Evolutionary conservation across 2,329 filamentous ascomycete genomes (phyloP), one percentile per base, ranked within the genome.

Genomic region (Ascochyta viciae-villosae): DNA sequence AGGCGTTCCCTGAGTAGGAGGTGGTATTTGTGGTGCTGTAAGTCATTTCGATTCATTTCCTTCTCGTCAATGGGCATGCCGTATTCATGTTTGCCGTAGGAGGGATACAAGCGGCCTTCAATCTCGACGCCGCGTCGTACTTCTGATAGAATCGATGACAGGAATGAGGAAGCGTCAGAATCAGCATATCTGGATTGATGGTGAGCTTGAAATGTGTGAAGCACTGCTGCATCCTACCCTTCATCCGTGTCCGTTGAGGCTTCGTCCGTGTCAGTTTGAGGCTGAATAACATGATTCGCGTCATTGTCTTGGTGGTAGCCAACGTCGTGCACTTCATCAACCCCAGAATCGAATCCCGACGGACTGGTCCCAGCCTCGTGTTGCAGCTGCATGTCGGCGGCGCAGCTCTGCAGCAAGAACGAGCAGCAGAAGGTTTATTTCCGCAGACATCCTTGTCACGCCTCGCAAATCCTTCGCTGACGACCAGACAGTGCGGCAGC

Each of bases 1-100:
- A 67, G 57, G 4, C 57, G 59, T 29, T 64, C 59, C 26, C 49
- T 57, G 13, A 66, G 58, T 3, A 66, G 40, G 3, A 68, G 57
- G 3, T 43, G 61, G 55, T 67, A 67, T 35, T 66, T 68, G 62
- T 65, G 62, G 42, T 67, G 66, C 27, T 66, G 62, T 7, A 68
- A 55, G 41, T 68, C 64, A 16, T 65, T 64, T 35, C 64, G 60
- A 33, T 67, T 63, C 10, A 60, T 34, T 49, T 68, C 66, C 39
- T 65, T 65, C 33, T 67, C 61, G 22, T 68, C 66, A 42, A 66
- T 68, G n/a, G 66, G 64, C 65, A 68, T 68, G 37, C 64, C 65
- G 23, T 67, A 67, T 0, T 54, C 62, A 48, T 63, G 64, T 44
- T 64, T 66, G 34, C 62, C 62, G 19, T 67, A 66, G 15, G 61